phyloP scores from a whole-genome alignment of 1,284 basidiomycete species.

The Fomitopsis schrenkii region DNA sequence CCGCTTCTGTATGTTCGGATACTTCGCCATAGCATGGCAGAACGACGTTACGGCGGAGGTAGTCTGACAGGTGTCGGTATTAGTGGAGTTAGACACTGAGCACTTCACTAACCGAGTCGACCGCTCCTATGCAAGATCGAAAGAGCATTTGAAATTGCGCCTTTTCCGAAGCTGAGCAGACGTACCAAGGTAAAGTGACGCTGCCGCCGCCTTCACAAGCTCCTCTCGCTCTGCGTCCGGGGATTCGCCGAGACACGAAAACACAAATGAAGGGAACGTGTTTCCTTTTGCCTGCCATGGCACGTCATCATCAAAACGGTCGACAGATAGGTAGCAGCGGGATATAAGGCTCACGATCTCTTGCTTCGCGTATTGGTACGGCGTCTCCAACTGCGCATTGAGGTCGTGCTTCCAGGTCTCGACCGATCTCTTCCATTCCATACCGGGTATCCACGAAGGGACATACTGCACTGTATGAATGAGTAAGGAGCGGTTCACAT shows the following conservation, averaged over 20 bases:
- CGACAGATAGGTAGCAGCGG: no score
- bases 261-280: conserved; percentile 23
- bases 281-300: conserved; percentile 22
- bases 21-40: conserved; percentile 1
- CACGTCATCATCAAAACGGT: no score
- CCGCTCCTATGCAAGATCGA: not conserved
- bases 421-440: conserved; percentile 7
- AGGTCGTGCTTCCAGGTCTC: conserved; percentile 8
- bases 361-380: conserved; percentile 19
- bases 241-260: conserved; percentile 16
- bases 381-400: conserved; percentile 16
- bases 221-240: conserved; percentile 19
- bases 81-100: not conserved
- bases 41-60: not conserved
- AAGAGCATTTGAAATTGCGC: not conserved
- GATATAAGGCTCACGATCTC: conserved; percentile 14
- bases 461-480: conserved; percentile 15
- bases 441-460: conserved; percentile 13
- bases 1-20: conserved; percentile 4
- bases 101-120: not conserved
- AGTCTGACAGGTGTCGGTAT: not conserved
- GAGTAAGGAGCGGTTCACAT: not conserved
- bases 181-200: conserved; percentile 25
- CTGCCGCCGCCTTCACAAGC: conserved; percentile 24
- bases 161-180: not conserved